phyloP scores from a whole-genome alignment of 805 yeast genomes.

The Yamadazyma sp. region DNA sequence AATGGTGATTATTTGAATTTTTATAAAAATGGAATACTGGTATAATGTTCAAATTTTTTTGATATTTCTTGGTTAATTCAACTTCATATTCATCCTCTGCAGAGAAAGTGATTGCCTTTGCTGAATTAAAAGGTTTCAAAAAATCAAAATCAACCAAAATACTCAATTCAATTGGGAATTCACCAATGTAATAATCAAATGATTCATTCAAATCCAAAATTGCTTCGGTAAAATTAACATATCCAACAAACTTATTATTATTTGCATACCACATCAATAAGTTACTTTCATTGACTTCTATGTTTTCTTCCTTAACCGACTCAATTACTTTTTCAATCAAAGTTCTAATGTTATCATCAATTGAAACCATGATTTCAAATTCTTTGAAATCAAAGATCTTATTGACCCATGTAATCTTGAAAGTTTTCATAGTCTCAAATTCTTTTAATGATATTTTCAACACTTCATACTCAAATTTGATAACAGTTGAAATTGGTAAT shows the following conservation, averaged over 20 bases:
- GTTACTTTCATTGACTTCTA: constrained; percentile 41
- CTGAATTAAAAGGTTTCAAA: constrained; percentile 17
- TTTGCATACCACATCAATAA: constrained; percentile 58
- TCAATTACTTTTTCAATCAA: constrained; percentile 54
- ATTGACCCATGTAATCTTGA: constrained; percentile 70
- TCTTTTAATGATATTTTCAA: constrained; percentile 72
- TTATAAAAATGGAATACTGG: constrained; percentile 78
- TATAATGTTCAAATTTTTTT: constrained; percentile 42
- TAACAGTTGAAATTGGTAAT: constrained; percentile 43
- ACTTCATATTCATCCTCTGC: constrained; percentile 24
- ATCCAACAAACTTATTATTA: constrained; percentile 36
- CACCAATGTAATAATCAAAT: constrained; percentile 38
- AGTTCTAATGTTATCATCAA: constrained; percentile 49
- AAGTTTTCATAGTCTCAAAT: constrained; percentile 68
- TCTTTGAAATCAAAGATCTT: constrained; percentile 66
- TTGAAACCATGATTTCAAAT: constrained; percentile 68
- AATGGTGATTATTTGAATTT: constrained; percentile 64
- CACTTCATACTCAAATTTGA: constrained; percentile 66
- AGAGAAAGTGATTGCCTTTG: constrained; percentile 21
- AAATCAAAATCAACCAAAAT: constrained; percentile 35
- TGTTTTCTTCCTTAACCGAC: constrained; percentile 43
- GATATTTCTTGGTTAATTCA: constrained; percentile 19
- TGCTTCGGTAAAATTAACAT: constrained; percentile 33
- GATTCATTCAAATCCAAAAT: constrained; percentile 33
- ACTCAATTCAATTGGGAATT: constrained; percentile 42